Base-by-base conservation (phyloP, 352 stramenopile species). In the Poterioochromonas sp. region DNA sequence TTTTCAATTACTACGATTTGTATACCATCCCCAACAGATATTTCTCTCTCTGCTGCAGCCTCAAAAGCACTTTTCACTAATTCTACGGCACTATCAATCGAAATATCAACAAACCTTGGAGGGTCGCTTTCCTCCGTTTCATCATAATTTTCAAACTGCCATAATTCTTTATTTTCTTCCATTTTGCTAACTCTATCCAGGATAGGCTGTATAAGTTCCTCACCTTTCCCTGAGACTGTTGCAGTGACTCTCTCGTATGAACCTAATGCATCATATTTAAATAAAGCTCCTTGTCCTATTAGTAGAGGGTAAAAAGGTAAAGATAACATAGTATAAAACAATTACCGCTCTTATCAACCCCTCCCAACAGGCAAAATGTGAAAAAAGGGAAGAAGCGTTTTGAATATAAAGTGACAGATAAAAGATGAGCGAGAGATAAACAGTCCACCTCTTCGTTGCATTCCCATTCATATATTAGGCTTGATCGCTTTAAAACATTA, bases 201-300 rank as follows among this genome's bases (percentile, higher is more conserved):
- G 11, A 71, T 35, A 29, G 62, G 62, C 20, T 71, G 34, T 43
- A 71, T 71, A 11, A 71, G 39, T 15, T 41, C 5, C 41, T 71
- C 34, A 12, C 29, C 62, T 47, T 47, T 71, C 12, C 62, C 62
- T 8, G 5, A 41, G 18, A 5, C 39, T 43, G 29, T 8, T 12
- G 39, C 62, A n/a, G 8, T 8, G 37, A 86, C 79, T n/a, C 83
- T 34, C 73, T 88, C 84, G 64, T 84, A 86, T 69, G 88, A 94
- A 40, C 91, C 91, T 60, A 96, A 86, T 54, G 90, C 90, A 80
- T 96, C 91, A 85, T 95, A 95, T 83, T 88, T 89, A 86, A 94
- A 95, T 77, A 96, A 85, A 26, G 81, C 90, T 35, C 90, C 91
- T 47, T 91, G 92, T 74, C 90, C 90, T 54, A 92, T 73, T 64